Evolutionary conservation across 2,329 filamentous ascomycete species (phyloP).

Genomic region (Helotiales sp.): DNA sequence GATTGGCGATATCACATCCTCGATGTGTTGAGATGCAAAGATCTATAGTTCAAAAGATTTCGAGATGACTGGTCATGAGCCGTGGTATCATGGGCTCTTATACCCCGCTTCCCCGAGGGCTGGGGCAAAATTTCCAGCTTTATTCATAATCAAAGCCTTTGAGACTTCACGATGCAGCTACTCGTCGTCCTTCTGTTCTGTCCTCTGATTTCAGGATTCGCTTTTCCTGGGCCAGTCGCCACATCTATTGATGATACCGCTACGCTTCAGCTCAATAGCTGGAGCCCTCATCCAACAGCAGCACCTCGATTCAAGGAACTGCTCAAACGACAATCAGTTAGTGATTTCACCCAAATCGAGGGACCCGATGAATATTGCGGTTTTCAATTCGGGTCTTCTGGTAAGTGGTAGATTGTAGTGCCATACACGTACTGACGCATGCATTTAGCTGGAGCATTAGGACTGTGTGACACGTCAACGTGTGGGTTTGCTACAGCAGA

Average conservation of each 20-base stretch:
- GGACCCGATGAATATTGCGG: background rate
- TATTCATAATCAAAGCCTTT: background rate
- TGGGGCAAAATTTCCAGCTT: background rate
- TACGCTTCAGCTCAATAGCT: background rate
- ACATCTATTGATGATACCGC: background rate
- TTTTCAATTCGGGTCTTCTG: background rate
- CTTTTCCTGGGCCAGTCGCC: background rate
- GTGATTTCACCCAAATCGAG: background rate
- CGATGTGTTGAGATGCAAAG: background rate
- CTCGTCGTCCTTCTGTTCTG: background rate
- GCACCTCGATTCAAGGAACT: slow-evolving; percentile 1
- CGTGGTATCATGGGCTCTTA: background rate
- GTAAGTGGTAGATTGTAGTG: background rate
- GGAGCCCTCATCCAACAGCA: background rate
- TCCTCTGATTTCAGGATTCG: background rate
- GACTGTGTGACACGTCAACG: background rate
- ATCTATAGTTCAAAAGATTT: background rate
- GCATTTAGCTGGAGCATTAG: background rate
- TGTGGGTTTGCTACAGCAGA: slow-evolving; percentile 4
- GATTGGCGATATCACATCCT: background rate
- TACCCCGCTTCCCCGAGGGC: background rate
- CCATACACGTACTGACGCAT: background rate
- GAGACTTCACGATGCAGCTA: background rate
- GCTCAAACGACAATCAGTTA: background rate
- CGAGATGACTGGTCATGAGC: too few relatives aligned